Percentiles rank a stretch among this genome's conserved stretches.
Conservation (phyloP, 768 basidiomycete species). For the Russula olivacea region DNA sequence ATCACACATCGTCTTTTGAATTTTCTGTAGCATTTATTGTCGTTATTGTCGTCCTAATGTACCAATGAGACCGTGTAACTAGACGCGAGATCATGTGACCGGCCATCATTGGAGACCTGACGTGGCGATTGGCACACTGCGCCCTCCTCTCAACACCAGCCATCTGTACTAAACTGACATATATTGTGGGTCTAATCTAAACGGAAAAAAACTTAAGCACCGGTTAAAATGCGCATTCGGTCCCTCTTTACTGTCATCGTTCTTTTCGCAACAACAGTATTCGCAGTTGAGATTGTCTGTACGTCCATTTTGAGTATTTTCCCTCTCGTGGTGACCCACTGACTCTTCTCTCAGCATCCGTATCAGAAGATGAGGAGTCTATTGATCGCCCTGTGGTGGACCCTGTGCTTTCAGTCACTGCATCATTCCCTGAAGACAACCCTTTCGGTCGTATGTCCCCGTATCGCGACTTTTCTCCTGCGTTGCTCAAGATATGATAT, state of each 20-base stretch:
- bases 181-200: neutral
- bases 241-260: slow-evolving; percentile 18
- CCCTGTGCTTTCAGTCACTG: slow-evolving; percentile 38
- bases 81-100: slow-evolving; percentile 14
- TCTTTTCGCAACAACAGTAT: slow-evolving; percentile 17
- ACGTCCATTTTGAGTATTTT: slow-evolving; percentile 3
- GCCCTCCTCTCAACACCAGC: neutral
- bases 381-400: slow-evolving; percentile 45
- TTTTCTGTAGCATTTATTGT: slow-evolving; percentile 2
- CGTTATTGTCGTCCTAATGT: neutral
- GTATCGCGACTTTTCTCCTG: slow-evolving; percentile 1
- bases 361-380: slow-evolving; percentile 19
- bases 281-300: slow-evolving; percentile 25
- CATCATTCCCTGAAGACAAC: slow-evolving; percentile 65
- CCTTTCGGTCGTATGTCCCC: slow-evolving; percentile 64
- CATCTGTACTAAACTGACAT: neutral
- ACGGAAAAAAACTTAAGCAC: neutral
- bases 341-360: neutral
- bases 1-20: neutral
- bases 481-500: neutral
- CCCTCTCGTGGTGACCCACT: neutral
- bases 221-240: slow-evolving; percentile 22
- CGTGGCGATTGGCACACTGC: neutral
- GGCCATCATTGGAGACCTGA: too few species aligned
- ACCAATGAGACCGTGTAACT: neutral